A percentile compares a stretch with the other conserved stretches of the same genome.
Evolutionary conservation across 1,284 basidiomycete genomes (phyloP).

Genomic region (Fomes fomentarius): DNA sequence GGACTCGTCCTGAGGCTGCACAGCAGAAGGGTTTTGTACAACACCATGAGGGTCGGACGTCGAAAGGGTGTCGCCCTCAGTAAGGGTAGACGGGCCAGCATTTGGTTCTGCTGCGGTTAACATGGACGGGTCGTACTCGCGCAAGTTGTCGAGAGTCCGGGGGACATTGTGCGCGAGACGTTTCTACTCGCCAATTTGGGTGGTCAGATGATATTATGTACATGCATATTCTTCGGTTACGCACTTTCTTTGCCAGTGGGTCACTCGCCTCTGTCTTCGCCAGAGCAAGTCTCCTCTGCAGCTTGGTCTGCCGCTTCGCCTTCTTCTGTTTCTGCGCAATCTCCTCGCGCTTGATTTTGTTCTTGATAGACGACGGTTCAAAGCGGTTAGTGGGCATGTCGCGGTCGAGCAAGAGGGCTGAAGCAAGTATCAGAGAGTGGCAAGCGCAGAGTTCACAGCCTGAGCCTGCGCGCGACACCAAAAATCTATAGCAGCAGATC

Average conservation of each 20-base stretch:
- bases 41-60: slow-evolving; percentile 21
- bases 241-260: slow-evolving; percentile 73
- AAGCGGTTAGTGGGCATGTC: slow-evolving; percentile 58
- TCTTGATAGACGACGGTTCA: slow-evolving; percentile 73
- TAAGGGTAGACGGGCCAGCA: slow-evolving; percentile 39
- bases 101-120: slow-evolving; percentile 56
- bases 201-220: no score
- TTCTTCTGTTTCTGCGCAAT: slow-evolving; percentile 76
- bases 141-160: slow-evolving; percentile 91
- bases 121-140: slow-evolving; percentile 88
- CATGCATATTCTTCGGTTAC: no score
- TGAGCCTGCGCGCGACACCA: background rate
- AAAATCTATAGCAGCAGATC: slow-evolving; percentile 24
- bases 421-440: no score
- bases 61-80: slow-evolving; percentile 25
- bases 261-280: slow-evolving; percentile 75
- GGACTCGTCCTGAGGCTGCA: slow-evolving; percentile 56
- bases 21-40: no score
- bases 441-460: background rate
- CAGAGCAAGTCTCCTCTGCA: slow-evolving; percentile 76
- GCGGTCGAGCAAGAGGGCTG: background rate
- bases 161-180: slow-evolving; percentile 86
- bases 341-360: slow-evolving; percentile 86
- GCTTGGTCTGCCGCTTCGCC: slow-evolving; percentile 80
- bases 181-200: no score